Base-by-base conservation (phyloP, 2,329 filamentous ascomycete genomes). In the Epichloe brachyelytri region DNA sequence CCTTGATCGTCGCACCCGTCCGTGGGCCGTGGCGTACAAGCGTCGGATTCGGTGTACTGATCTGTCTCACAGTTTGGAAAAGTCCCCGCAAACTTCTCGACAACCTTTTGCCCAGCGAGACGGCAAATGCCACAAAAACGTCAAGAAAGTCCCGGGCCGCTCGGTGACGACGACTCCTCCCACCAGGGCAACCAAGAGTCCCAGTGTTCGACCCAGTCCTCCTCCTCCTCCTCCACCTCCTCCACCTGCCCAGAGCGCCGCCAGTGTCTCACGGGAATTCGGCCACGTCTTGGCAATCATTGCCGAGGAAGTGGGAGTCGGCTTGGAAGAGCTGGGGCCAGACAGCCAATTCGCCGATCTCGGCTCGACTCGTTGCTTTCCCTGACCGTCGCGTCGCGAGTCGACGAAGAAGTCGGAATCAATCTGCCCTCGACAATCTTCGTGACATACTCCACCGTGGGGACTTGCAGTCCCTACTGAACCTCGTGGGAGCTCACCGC, bases 331-430 rank as follows among this genome's bases (percentile, higher is more conserved):
- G 11, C 39, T 55, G 22, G 30, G 48, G 14, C 44, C 34, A 37
- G 34, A 39, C 14, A 38, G 33, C 12, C 7, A 49, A 33, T 46
- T 56, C 33, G 49, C 41, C 8, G 33, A 30, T 14, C 34, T 80
- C 11, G 78, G 38, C 73, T 79, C 15, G 78, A 82, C 60, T 81
- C 78, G 2, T 67, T 82, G 38, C 77, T 81, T 73, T 70, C 74
- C 5, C 63, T 82, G 44, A 77, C 75, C 8, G 74, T 81, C 40
- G 70, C 70, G 45, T 76, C 74, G 33, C 70, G 74, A 45, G 70
- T 81, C 45, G 72, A 74, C 22, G 77, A 80, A 59, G 76, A 80
- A 37, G 62, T 81, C 10, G 75, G 77, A 30, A 60, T 80, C 15
- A 70, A 77, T 53, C 60, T 81, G 14, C 65, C 71, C 4, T 73